These are phyloP conservation scores for Sideroxylon spinosum DNA, from an alignment of 179 eudicot species.

Conservation along the genomic window DNA sequence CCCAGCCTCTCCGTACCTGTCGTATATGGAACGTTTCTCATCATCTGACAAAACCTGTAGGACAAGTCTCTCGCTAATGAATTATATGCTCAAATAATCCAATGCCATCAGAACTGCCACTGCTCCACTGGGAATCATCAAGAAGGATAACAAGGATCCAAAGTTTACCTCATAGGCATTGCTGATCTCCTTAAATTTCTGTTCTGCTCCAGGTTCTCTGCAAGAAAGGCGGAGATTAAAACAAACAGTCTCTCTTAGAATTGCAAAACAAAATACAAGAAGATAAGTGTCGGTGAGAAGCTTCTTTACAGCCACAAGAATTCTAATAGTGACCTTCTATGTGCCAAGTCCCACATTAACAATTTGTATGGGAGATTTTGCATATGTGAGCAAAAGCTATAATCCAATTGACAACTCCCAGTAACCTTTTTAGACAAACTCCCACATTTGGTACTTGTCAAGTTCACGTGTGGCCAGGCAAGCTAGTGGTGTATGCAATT, in stretches of 20 bases:
- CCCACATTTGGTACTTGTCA: too few species aligned
- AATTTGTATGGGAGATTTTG: too few species aligned
- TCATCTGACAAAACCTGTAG: constrained; percentile 83
- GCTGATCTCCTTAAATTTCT: constrained; percentile 83
- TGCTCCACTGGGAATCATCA: neutral
- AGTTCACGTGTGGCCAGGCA: too few species aligned
- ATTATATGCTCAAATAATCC: neutral
- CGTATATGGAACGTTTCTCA: constrained; percentile 86
- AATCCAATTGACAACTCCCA: too few species aligned
- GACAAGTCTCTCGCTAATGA: neutral
- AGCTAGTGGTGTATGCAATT: too few species aligned
- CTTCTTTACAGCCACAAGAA: too few species aligned
- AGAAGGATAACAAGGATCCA: constrained; percentile 1
- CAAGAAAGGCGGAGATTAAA: constrained; percentile 11
- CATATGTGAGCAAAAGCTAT: too few species aligned
- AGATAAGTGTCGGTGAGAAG: neutral
- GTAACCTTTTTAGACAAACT: too few species aligned
- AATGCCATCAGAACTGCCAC: neutral
- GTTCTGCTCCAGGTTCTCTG: constrained; percentile 94
- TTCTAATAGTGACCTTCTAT: too few species aligned
- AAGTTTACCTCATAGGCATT: constrained; percentile 86
- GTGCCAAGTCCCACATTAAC: too few species aligned
- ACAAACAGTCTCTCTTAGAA: neutral
- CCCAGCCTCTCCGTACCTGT: constrained; percentile 87
- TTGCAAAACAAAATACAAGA: neutral